Conservation (phyloP, 1,139 yeast species). For the Zygosaccharomyces pseudobailii region DNA sequence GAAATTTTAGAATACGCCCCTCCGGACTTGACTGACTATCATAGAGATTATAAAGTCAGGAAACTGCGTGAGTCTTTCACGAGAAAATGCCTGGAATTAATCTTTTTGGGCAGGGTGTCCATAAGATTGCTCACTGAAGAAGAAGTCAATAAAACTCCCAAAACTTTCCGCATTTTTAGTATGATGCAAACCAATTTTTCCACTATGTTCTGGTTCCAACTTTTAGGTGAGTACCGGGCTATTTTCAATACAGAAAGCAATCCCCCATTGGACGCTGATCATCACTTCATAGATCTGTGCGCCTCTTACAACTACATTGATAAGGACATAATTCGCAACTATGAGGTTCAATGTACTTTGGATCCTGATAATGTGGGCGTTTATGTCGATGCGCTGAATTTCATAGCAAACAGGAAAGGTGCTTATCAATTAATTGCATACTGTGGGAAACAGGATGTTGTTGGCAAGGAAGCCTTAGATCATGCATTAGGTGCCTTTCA, state of each 20-base stretch:
- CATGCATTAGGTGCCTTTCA: constrained; percentile 54
- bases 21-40: constrained; percentile 45
- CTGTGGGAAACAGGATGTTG: constrained; percentile 55
- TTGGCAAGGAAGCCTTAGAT: constrained; percentile 58
- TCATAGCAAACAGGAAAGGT: constrained; percentile 43
- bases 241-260: constrained; percentile 22
- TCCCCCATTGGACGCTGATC: constrained; percentile 29
- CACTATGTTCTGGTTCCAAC: constrained; percentile 38
- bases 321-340: constrained; percentile 56
- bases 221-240: constrained; percentile 40
- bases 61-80: constrained; percentile 42
- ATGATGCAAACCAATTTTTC: constrained; percentile 39
- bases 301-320: constrained; percentile 57
- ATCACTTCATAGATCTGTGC: constrained; percentile 50
- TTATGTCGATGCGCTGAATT: constrained; percentile 64
- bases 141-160: constrained; percentile 8
- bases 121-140: constrained; percentile 15
- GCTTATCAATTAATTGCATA: constrained; percentile 48
- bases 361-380: constrained; percentile 54
- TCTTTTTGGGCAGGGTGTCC: constrained; percentile 42
- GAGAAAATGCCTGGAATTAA: constrained; percentile 48
- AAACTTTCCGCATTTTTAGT: constrained; percentile 32
- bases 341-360: constrained; percentile 46
- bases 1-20: constrained; percentile 50
- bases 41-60: constrained; percentile 26